Evolutionary conservation across 75 land plant genomes (phyloP), one percentile per base, ranked within the genome.

Genomic region (Selaginella moellendorffii): DNA sequence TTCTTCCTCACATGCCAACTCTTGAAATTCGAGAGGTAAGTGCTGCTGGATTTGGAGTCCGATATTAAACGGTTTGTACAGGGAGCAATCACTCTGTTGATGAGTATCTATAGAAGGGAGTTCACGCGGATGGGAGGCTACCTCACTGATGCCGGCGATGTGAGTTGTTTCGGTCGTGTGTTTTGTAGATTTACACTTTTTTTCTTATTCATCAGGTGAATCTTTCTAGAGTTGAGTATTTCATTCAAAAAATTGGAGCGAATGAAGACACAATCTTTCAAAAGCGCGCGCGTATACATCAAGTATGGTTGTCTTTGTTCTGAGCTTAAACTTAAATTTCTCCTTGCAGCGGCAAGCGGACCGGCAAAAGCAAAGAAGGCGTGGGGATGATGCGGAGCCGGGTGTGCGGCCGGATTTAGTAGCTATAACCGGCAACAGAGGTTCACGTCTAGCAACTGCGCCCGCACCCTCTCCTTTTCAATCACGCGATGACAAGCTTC

Each of bases 1-100:
- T 92, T 68, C 87, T 92, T 26, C 97, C 97, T 27, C 97, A 88
- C 72, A 85, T 88, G 97, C 97, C 97, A 8, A 85, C 97, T 1
- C 71, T 92, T 71, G 97, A 92, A 65, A 92, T 92, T 26, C 76
- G 96, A 56, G 97, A 92, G 96, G 97, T 92, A 70, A 63, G 77
- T 36, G 5, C 46, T 36, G 46, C 46, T 36, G 5, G 46, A 36
- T 14, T 36, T 36, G 46, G 5, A 36, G 10, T 36, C 5, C 46
- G 46, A 36, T 36, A 36, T 14, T 5, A 36, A 36, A n/a, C n/a
- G n/a, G n/a, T n/a, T n/a, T n/a, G n/a, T 63, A 23, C 72, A 92
- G 97, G 97, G 97, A 69, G 96, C 97, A 54, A 88, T 92, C 54
- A 77, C 76, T 71, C 66, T 92, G 51, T 72, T 92, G 63, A 85